A percentile compares a stretch with the other conserved stretches of the same genome.
Conservation (phyloP, 441 rosid species). For the Isatis lusitanica region DNA sequence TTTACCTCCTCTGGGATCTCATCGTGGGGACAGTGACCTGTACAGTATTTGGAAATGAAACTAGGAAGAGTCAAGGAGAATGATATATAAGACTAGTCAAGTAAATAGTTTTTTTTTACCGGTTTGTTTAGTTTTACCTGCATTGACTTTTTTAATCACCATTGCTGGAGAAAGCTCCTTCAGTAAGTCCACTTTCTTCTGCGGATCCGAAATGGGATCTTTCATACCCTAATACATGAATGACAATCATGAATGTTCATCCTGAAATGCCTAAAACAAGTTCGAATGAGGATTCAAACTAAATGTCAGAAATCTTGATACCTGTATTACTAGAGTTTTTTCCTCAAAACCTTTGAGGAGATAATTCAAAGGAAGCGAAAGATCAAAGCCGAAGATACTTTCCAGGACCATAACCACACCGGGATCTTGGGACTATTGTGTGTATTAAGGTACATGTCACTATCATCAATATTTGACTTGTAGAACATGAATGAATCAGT, state of each 20-base stretch:
- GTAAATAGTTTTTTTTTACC: not conserved
- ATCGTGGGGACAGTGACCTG: conserved; percentile 96
- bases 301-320: conserved; percentile 23
- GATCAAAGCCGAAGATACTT: conserved; percentile 78
- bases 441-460: conserved; percentile 46
- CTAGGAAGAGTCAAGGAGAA: conserved; percentile 11
- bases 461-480: not conserved
- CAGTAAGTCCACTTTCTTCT: conserved; percentile 62
- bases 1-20: conserved; percentile 79
- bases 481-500: not conserved
- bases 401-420: conserved; percentile 77
- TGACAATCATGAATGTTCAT: not conserved
- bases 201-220: conserved; percentile 74
- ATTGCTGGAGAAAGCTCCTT: conserved; percentile 54
- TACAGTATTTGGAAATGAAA: not conserved
- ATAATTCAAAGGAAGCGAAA: conserved; percentile 77
- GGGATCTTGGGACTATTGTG: conserved; percentile 72
- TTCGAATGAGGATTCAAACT: not conserved
- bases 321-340: conserved; percentile 74
- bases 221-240: conserved; percentile 63
- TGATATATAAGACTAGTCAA: not conserved
- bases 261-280: not conserved
- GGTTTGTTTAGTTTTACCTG: conserved; percentile 46
- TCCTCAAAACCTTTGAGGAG: conserved; percentile 61
- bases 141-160: conserved; percentile 58